Evolutionary conservation across 2,329 filamentous ascomycete species (phyloP), one percentile per base, ranked within the genome.

Genomic region (Neoscytalidium dimidiatum): DNA sequence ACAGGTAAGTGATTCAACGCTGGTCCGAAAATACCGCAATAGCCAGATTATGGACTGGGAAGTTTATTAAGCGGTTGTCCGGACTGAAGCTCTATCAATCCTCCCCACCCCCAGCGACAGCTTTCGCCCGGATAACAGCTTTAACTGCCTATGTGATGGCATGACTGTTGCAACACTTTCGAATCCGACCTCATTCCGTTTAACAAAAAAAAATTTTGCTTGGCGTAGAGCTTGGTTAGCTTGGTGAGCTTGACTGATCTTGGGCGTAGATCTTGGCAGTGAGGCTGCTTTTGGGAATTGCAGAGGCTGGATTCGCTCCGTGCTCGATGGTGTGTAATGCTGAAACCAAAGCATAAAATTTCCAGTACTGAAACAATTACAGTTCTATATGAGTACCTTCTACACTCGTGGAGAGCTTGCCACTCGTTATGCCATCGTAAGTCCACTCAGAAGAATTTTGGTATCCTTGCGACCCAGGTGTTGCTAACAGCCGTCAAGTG

Each of bases 331-430:
- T 57, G 44, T 7, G 13, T 26, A 11, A 13, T 17, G 21, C 21
- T 21, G 5, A 8, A 3, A 17, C 11, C 1, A 17, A 4, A n/a
- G n/a, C 38, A 0, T 9, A 17, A 26, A 26, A 19, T 4, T 13
- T 4, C 19, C 33, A 3, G 29, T 29, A 31, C 35, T 56, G 5
- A 52, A 14, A n/a, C 9, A 19, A 7, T 19, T 8, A 9, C 19
- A 57, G 62, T 64, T 64, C n/a, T 64, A 64, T 31, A 57, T 64
- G 51, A 64, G 62, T 17, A 64, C 62, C 2, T 64, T 64, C 31
- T 64, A 58, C n/a, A 64, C 62, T 4, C 41, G 62, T 11, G 62
- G 62, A 17, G 62, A 64, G 9, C 62, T 64, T 23, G 62, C 62
- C n/a, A 49, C 62, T 3, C 31, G 62, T 5, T 64, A 49, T n/a